phyloP scores from a whole-genome alignment of 768 basidiomycete genomes.

The Tricholoma furcatifolium region DNA sequence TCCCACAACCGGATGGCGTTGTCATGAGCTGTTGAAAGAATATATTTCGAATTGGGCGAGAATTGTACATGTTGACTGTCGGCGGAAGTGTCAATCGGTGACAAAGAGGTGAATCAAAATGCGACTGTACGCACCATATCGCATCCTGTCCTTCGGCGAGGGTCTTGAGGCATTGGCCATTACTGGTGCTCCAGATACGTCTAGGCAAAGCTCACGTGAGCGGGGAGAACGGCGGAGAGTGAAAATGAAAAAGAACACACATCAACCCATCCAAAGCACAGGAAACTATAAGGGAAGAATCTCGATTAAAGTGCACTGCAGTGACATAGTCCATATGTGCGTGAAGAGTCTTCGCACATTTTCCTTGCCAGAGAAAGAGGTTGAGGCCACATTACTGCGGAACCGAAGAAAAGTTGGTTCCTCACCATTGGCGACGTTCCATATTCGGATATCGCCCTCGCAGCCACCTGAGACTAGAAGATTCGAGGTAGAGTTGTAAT shows the following conservation, averaged over 20 bases:
- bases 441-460: slow-evolving; percentile 90
- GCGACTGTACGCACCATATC: slow-evolving; percentile 54
- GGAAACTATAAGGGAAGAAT: slow-evolving; percentile 89
- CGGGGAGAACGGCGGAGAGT: not conserved
- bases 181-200: slow-evolving; percentile 92
- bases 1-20: slow-evolving; percentile 94
- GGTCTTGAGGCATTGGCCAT: slow-evolving; percentile 95
- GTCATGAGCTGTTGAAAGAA: slow-evolving; percentile 92
- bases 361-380: slow-evolving; percentile 48
- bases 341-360: slow-evolving; percentile 81
- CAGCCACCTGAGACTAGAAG: slow-evolving; percentile 90
- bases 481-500: slow-evolving; percentile 86
- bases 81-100: not conserved
- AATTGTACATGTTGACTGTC: slow-evolving; percentile 86
- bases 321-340: slow-evolving; percentile 96
- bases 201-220: slow-evolving; percentile 38
- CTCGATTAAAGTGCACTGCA: slow-evolving; percentile 90
- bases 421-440: slow-evolving; percentile 83
- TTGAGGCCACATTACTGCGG: not conserved
- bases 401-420: slow-evolving; percentile 4
- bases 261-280: slow-evolving; percentile 93
- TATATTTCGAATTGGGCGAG: slow-evolving; percentile 94
- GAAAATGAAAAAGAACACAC: slow-evolving; percentile 53
- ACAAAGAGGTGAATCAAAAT: not conserved
- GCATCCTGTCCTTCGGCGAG: slow-evolving; percentile 88